Evolutionary conservation across 2,329 filamentous ascomycete genomes (phyloP).

Genomic region (Periglandula ipomoeae): DNA sequence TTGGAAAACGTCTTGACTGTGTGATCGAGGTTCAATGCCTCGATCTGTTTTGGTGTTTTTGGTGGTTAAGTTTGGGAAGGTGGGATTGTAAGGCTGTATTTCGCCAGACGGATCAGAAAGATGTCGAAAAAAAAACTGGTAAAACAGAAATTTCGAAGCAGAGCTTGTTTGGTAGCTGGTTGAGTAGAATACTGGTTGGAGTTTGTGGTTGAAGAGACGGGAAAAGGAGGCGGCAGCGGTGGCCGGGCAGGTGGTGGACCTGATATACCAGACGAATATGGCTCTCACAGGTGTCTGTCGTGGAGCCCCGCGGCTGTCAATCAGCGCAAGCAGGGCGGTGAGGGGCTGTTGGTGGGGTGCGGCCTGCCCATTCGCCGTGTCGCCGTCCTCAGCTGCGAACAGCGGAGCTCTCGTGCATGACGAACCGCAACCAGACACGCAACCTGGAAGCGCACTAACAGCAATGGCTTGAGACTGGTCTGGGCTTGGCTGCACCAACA

Average conservation of each 20-base stretch:
- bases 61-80: constrained; percentile 6
- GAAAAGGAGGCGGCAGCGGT: background rate
- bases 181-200: background rate
- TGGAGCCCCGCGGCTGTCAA: constrained; percentile 2
- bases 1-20: constrained; percentile 94
- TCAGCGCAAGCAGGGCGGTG: background rate
- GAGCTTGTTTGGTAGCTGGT: background rate
- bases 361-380: background rate
- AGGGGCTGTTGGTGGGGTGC: background rate
- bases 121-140: background rate
- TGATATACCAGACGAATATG: constrained; percentile 1
- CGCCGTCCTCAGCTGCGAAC: background rate
- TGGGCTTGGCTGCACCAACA: background rate
- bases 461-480: too few relatives aligned
- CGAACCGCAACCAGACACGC: too few relatives aligned
- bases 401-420: background rate
- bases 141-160: background rate
- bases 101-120: background rate
- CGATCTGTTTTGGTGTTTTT: constrained; percentile 32
- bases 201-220: constrained; percentile 1
- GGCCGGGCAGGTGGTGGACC: background rate
- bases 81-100: background rate
- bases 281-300: background rate
- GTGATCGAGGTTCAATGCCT: constrained; percentile 47
- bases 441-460: too few relatives aligned